Conservation (phyloP, 2,329 filamentous ascomycete species). For the Thielaviopsis punctulata region DNA sequence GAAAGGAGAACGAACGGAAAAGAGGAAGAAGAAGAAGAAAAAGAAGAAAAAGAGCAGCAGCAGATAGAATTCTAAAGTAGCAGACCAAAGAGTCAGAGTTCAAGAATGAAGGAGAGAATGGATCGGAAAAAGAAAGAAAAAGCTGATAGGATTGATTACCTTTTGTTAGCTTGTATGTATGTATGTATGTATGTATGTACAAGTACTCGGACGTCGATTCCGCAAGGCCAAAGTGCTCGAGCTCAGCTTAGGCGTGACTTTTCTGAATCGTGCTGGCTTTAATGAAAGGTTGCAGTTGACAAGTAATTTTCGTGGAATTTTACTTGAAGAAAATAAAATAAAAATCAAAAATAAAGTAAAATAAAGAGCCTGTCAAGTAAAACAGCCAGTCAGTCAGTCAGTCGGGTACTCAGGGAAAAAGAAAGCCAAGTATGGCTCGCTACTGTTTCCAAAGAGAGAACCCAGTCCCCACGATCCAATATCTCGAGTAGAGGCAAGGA, state of each 20-base stretch:
- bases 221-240: background rate
- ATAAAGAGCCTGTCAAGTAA: background rate
- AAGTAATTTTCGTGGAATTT: too few species aligned
- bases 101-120: background rate
- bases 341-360: background rate
- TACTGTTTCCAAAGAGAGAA: background rate
- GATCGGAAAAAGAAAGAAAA: background rate
- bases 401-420: too few species aligned
- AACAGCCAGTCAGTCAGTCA: background rate
- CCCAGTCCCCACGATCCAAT: background rate
- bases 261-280: too few species aligned
- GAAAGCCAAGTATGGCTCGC: background rate
- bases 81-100: background rate
- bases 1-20: conserved; percentile 1
- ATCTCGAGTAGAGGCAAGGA: too few species aligned
- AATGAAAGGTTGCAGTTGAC: too few species aligned
- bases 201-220: background rate
- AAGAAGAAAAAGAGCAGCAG: background rate
- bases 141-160: background rate
- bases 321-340: background rate
- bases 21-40: background rate
- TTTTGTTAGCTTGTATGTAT: too few species aligned
- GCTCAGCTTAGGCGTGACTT: background rate
- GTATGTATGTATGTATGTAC: background rate
- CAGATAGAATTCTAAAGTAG: background rate